phyloP scores from a whole-genome alignment of 352 stramenopile species.

The Phytopythium boreale region DNA sequence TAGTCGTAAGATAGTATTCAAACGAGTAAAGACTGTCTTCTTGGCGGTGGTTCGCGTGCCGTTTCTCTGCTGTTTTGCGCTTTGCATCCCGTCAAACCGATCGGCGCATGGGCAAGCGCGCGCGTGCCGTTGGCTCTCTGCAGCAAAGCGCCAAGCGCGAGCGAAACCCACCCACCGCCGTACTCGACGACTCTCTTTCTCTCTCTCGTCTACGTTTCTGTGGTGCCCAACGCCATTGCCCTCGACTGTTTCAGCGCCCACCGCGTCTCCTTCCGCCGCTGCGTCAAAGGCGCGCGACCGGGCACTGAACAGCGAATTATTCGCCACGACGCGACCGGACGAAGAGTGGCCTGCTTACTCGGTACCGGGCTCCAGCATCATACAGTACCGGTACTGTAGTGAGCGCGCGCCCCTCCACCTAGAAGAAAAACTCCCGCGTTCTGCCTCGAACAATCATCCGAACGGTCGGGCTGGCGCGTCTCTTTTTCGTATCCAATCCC shows the following conservation, averaged over 20 bases:
- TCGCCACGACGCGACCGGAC: too few species aligned
- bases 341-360: too few species aligned
- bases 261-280: not conserved
- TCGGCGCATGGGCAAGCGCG: not conserved
- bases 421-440: too few species aligned
- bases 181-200: too few species aligned
- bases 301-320: too few species aligned
- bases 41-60: not conserved
- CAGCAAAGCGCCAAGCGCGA: too few species aligned
- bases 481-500: not conserved
- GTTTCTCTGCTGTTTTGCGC: not conserved
- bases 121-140: too few species aligned
- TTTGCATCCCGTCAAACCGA: not conserved
- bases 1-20: not conserved
- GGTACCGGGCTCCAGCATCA: too few species aligned
- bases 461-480: not conserved
- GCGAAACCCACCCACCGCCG: too few species aligned
- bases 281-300: not conserved
- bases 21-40: not conserved
- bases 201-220: slow-evolving; percentile 1
- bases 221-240: not conserved
- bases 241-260: too few species aligned
- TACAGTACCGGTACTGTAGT: too few species aligned
- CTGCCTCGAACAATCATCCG: not conserved
- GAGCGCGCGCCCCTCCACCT: too few species aligned